Conservation (phyloP, 2,329 filamentous ascomycete species). For the Paecilomyces dactylethromorphus region DNA sequence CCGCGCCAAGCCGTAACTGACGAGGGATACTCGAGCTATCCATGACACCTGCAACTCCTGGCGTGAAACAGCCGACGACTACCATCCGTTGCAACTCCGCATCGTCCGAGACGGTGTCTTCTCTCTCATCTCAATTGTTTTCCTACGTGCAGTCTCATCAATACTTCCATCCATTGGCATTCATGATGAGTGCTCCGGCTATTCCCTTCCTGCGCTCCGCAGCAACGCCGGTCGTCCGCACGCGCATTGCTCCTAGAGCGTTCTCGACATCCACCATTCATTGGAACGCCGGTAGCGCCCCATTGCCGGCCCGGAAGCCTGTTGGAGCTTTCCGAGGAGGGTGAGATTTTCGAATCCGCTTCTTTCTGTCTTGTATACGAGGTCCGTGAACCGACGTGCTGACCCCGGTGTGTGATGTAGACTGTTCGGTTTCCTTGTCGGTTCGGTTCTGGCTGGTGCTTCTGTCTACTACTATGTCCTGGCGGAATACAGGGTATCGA, state of each 20-base stretch:
- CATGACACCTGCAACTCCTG: neutral
- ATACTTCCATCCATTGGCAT: neutral
- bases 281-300: constrained; percentile 30
- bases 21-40: neutral
- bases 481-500: constrained; percentile 87
- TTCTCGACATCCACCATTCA: constrained; percentile 32
- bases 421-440: constrained; percentile 85
- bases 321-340: constrained; percentile 66
- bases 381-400: constrained; percentile 3
- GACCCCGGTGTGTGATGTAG: constrained; percentile 43
- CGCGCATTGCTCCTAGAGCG: neutral
- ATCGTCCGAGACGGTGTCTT: neutral
- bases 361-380: neutral
- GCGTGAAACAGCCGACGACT: neutral
- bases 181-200: constrained; percentile 5
- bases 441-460: constrained; percentile 69
- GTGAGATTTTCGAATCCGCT: constrained; percentile 41
- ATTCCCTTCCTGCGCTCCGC: constrained; percentile 11
- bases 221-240: constrained; percentile 4
- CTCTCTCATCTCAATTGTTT: neutral
- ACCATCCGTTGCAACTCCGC: neutral
- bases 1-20: neutral
- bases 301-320: constrained; percentile 55
- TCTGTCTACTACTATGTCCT: constrained; percentile 89
- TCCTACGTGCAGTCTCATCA: neutral